Evolutionary conservation across 2,329 filamentous ascomycete genomes (phyloP), one percentile per base, ranked within the genome.

Genomic region (Pseudogymnoascus sp.): DNA sequence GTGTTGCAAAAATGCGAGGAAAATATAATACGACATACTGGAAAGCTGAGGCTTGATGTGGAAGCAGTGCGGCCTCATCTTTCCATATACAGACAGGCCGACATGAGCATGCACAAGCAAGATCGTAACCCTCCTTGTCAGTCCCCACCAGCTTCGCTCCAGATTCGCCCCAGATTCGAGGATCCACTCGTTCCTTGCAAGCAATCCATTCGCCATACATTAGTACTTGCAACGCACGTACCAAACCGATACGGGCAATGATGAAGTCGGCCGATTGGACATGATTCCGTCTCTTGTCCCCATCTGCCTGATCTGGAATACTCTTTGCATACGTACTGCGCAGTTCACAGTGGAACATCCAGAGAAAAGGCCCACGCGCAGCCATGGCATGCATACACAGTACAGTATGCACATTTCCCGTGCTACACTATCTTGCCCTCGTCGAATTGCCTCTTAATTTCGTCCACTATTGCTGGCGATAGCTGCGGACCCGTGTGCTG

Each of bases 51-150:
- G 25, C 14, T 34, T 56, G n/a, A 56, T 18, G 25, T 34, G 49
- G 49, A 56, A 56, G 49, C 49, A 56, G 49, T 34, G 49, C 49
- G 49, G 49, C 49, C 49, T 56, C 49, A 56, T 56, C 28, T 34
- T 56, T 56, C 49, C 49, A 56, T 11, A 56, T 56, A 21, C 49
- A 56, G 49, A 56, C 49, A 34, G 49, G 28, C 28, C 49, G 49
- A 14, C 49, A 56, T 56, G n/a, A 53, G 5, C 14, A 56, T 56
- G 28, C 28, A 18, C 28, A 18, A 11, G 25, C 49, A 34, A 16
- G 46, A 31, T 8, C 21, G 21, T 7, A 8, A 8, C 46, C 14
- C 46, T 53, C 46, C 25, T 18, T 53, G 46, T 53, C 46, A 18
- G 14, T 53, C 28, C 18, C 49, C 49, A 56, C 28, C n/a, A 56